A percentile compares a stretch with the other conserved stretches of the same genome.
Evolutionary conservation across 106 monocot genomes (phyloP).

Genomic region (Apostasia shenzhenica): DNA sequence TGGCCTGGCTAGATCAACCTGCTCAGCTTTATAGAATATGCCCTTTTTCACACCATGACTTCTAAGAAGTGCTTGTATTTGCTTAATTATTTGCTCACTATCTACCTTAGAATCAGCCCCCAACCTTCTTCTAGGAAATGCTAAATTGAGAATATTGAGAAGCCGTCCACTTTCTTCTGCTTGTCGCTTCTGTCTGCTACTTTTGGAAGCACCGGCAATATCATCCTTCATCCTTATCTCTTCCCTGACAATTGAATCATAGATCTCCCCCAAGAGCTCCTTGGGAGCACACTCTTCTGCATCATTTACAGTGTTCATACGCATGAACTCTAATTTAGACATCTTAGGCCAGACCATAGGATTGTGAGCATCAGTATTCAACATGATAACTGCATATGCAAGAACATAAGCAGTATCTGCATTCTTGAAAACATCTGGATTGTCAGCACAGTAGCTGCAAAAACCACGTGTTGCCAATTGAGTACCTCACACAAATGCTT

Average conservation of each 20-base stretch:
- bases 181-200: constrained; percentile 40
- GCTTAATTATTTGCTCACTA: constrained; percentile 65
- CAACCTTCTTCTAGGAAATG: constrained; percentile 69
- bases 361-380: constrained; percentile 98
- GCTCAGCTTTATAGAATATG: constrained; percentile 73
- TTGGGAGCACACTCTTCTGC: constrained; percentile 71
- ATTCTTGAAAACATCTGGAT: constrained; percentile 84
- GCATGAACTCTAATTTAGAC: constrained; percentile 90
- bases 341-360: constrained; percentile 97
- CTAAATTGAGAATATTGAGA: constrained; percentile 87
- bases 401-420: constrained; percentile 97
- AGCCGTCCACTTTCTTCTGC: constrained; percentile 69
- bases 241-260: constrained; percentile 83
- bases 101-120: constrained; percentile 68
- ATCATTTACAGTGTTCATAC: constrained; percentile 68
- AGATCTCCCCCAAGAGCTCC: constrained; percentile 91
- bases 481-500: not conserved
- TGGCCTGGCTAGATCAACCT: constrained; percentile 90
- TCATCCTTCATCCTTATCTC: constrained; percentile 94
- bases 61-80: constrained; percentile 81
- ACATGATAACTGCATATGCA: constrained; percentile 95
- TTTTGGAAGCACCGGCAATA: constrained; percentile 27
- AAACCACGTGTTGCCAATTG: constrained; percentile 3
- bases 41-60: constrained; percentile 81
- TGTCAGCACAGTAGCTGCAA: constrained; percentile 95